Evolutionary conservation across 2,329 filamentous ascomycete species (phyloP), one percentile per base, ranked within the genome.

Genomic region (Mycogone perniciosa): DNA sequence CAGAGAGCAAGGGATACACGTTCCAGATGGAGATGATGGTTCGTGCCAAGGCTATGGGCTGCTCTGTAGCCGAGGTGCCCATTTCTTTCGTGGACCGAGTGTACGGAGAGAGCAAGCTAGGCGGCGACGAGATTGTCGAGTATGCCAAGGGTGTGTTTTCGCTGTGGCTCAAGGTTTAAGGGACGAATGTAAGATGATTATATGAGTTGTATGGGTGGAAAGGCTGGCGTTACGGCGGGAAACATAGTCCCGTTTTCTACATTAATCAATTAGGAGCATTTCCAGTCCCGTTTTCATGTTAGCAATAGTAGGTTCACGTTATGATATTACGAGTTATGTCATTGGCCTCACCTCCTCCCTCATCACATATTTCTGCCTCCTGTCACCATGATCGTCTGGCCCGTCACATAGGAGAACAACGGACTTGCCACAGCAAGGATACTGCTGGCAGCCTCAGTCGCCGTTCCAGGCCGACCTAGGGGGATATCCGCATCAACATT

Each of bases 21-120:
- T 99, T 99, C 78, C 93, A 99, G 82, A 99, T 99, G 93, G 92
- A 96, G 79, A 87, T 99, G 84, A 97, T 96, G 85, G 92, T 97
- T 7, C 80, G 91, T 55, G 93, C 93, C 33, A 96, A 96, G 81
- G 88, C 87, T 11, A 91, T 96, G 88, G 92, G 93, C 1, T 95
- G 82, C 74, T 88, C 85, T 35, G 92, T 99, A 31, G 89, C 88
- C 11, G 93, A 99, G 77, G 92, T 96, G 54, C 93, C 93, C 9
- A 99, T 99, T 60, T 88, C 82, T 27, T 99, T 99, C 68, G 93
- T 97, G 38, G 95, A 99, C 69, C 83, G 93, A 51, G 71, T 99
- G 43, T 99, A 96, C 67, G 93, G 93, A 31, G 92, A 96, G 75
- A 90, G 85, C 66, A 99, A 97, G 78, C 77, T 99, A 48, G 91